phyloP scores from a whole-genome alignment of 2,329 filamentous ascomycete genomes.

The Saccharata proteae region DNA sequence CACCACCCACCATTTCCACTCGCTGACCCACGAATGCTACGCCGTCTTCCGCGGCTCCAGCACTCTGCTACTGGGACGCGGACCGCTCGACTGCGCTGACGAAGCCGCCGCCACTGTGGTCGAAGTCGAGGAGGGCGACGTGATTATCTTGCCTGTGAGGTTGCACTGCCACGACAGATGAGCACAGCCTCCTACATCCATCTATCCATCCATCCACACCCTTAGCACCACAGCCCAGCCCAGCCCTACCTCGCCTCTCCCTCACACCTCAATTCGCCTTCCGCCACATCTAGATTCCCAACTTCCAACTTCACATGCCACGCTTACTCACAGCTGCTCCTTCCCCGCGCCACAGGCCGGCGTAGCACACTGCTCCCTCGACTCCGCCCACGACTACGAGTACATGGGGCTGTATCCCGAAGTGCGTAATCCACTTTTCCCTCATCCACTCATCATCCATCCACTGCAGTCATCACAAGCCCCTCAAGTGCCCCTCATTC shows the following conservation, averaged over 20 bases:
- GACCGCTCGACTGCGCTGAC: slow-evolving; percentile 10
- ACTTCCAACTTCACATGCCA: no score
- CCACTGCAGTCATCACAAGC: background rate
- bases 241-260: no score
- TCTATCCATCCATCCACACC: no score
- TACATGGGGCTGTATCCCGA: slow-evolving; percentile 17
- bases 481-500: slow-evolving; percentile 1
- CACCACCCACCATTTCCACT: slow-evolving; percentile 14
- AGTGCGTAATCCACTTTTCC: slow-evolving; percentile 8
- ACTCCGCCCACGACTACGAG: slow-evolving; percentile 14
- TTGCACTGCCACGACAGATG: no score
- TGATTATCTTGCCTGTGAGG: slow-evolving; percentile 12
- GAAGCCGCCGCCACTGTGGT: slow-evolving; percentile 5
- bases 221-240: no score
- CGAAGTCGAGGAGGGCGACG: slow-evolving; percentile 10
- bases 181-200: no score
- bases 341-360: slow-evolving; percentile 11
- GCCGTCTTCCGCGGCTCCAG: slow-evolving; percentile 13
- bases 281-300: no score
- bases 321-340: background rate
- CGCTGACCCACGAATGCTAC: slow-evolving; percentile 16
- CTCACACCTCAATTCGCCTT: no score
- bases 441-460: background rate
- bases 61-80: slow-evolving; percentile 10
- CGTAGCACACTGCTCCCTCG: slow-evolving; percentile 15